Conservation (phyloP, 179 eudicot genomes). For the Camellia oleifera region DNA sequence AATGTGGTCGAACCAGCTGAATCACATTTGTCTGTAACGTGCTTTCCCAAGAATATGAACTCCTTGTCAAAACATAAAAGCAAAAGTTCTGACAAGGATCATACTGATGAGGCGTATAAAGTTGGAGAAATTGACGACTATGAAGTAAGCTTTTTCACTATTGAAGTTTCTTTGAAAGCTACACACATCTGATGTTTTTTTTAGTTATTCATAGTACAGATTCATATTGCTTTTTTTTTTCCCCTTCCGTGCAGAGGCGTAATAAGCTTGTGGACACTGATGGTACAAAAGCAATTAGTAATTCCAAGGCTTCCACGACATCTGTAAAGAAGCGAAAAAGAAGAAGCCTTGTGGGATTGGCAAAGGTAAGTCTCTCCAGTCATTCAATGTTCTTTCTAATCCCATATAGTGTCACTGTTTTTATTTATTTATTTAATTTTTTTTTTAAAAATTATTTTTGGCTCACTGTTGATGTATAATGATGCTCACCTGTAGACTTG, state of each 20-base stretch:
- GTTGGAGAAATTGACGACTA: slow-evolving; percentile 22
- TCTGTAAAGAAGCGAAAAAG: slow-evolving; percentile 52
- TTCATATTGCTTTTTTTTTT: neutral
- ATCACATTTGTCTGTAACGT: slow-evolving; percentile 42
- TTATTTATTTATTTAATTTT: neutral
- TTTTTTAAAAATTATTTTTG: neutral
- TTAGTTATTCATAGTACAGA: neutral
- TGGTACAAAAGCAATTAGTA: slow-evolving; percentile 22
- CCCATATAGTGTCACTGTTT: neutral
- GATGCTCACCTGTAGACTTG: neutral
- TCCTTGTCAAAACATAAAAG: neutral
- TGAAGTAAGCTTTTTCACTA: slow-evolving; percentile 26
- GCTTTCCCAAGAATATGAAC: slow-evolving; percentile 25
- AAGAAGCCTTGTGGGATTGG: slow-evolving; percentile 59
- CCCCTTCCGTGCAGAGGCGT: slow-evolving; percentile 31
- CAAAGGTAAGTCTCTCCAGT: slow-evolving; percentile 56
- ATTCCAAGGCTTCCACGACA: slow-evolving; percentile 41
- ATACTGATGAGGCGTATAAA: slow-evolving; percentile 24
- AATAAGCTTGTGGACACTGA: slow-evolving; percentile 30
- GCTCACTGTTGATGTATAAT: neutral
- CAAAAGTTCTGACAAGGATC: slow-evolving; percentile 36
- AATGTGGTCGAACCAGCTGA: slow-evolving; percentile 32
- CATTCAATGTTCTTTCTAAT: neutral
- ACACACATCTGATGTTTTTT: neutral
- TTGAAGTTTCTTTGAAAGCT: slow-evolving; percentile 12